Evolutionary conservation across 1,284 basidiomycete genomes (phyloP).

Genomic region (Afroboletus lepidellus): DNA sequence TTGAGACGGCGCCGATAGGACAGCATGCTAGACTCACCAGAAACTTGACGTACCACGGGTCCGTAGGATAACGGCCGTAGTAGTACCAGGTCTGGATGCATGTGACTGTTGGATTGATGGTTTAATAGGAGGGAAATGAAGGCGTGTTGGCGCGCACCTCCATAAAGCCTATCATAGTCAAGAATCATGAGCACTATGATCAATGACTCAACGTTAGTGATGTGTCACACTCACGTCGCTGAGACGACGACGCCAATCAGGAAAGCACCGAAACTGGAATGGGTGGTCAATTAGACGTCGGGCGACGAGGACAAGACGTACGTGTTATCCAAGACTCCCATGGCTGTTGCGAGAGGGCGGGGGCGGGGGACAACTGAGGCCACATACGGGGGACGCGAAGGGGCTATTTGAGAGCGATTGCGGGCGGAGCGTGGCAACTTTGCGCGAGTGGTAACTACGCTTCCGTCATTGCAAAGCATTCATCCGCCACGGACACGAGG

Average conservation of each 20-base stretch:
- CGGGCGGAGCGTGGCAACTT: constrained; percentile 18
- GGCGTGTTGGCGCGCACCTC: constrained; percentile 38
- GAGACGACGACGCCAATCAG: constrained; percentile 50
- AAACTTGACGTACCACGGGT: constrained; percentile 44
- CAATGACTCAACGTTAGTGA: constrained; percentile 4
- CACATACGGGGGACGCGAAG: constrained; percentile 7
- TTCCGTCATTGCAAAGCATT: constrained; percentile 31
- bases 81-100: constrained; percentile 58
- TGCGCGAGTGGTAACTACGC: constrained; percentile 15
- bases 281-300: background rate
- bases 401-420: constrained; percentile 24
- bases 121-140: background rate
- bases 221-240: constrained; percentile 37
- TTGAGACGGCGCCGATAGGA: background rate
- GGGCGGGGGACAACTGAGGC: background rate
- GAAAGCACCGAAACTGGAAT: constrained; percentile 45
- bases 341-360: constrained; percentile 4
- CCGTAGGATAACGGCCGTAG: constrained; percentile 46
- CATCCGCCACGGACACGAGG: constrained; percentile 26
- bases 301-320: constrained; percentile 7
- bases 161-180: constrained; percentile 42
- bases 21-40: constrained; percentile 35
- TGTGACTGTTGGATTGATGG: constrained; percentile 40
- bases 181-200: constrained; percentile 7
- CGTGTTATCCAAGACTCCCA: constrained; percentile 21